phyloP scores from a whole-genome alignment of 2,329 filamentous ascomycete species.

The Coniochaeta pulveracea region DNA sequence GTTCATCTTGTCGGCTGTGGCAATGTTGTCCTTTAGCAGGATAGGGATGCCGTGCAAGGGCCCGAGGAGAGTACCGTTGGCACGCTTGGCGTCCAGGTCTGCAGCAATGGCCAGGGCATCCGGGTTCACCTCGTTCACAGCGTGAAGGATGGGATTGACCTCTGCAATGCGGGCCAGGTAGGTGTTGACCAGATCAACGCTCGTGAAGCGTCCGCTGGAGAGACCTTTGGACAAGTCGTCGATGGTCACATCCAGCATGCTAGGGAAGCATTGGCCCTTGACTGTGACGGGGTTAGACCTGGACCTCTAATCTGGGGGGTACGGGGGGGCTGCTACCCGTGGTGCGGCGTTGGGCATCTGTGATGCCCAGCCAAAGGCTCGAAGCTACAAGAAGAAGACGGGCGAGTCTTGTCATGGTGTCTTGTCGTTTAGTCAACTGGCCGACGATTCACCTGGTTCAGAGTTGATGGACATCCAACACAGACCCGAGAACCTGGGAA shows the following conservation, averaged over 20 bases:
- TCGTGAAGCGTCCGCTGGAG: conserved; percentile 12
- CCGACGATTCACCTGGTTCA: not conserved
- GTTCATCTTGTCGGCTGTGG: conserved; percentile 51
- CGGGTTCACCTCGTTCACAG: conserved; percentile 6
- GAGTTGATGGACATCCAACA: not conserved
- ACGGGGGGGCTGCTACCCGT: not conserved
- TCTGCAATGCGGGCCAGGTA: conserved; percentile 14
- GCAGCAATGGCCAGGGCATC: conserved; percentile 16
- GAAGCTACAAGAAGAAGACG: not conserved
- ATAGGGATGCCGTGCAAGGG: conserved; percentile 48
- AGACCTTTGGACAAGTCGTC: conserved; percentile 6
- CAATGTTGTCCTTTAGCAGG: conserved; percentile 57
- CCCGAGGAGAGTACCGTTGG: not conserved
- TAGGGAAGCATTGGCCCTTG: conserved; percentile 1
- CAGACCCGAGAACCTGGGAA: not conserved
- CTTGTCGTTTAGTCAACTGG: not conserved
- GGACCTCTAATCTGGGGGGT: not conserved
- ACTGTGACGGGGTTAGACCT: not conserved
- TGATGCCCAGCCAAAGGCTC: conserved; percentile 2
- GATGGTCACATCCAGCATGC: conserved; percentile 6
- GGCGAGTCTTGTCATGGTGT: conserved; percentile 2
- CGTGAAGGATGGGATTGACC: conserved; percentile 4
- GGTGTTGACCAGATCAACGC: conserved; percentile 22
- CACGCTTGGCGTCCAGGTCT: not conserved
- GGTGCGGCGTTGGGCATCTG: not conserved